Evolutionary conservation across 495 filamentous ascomycete species (phyloP).

Genomic region (Aspergillus heteromorphus): DNA sequence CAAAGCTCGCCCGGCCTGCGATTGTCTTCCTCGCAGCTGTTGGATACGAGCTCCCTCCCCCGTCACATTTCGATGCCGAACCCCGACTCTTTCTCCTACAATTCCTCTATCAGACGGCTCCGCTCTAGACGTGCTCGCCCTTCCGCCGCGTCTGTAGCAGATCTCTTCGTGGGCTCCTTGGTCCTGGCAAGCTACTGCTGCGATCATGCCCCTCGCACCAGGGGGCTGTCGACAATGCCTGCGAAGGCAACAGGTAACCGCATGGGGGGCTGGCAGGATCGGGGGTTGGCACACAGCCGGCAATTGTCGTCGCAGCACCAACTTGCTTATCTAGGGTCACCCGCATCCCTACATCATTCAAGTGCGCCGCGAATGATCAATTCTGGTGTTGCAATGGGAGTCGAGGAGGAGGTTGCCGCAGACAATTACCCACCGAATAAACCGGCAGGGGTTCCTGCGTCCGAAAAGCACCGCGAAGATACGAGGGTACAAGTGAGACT

Average conservation of each 20-base stretch:
- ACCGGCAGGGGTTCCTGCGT: background rate
- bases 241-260: constrained; percentile 9
- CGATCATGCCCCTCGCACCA: constrained; percentile 43
- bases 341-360: constrained; percentile 14
- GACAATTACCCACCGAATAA: constrained; percentile 1
- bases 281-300: constrained; percentile 9
- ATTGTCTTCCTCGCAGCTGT: constrained; percentile 41
- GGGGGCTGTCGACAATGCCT: constrained; percentile 26
- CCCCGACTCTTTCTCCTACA: constrained; percentile 21
- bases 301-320: constrained; percentile 15
- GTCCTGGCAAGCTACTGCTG: constrained; percentile 58
- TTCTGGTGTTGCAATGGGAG: constrained; percentile 20
- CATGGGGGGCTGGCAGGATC: constrained; percentile 15
- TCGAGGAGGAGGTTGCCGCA: constrained; percentile 13
- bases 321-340: constrained; percentile 18
- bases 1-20: constrained; percentile 49
- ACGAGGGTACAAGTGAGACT: background rate
- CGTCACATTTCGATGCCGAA: constrained; percentile 29
- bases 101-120: constrained; percentile 31
- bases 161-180: constrained; percentile 59
- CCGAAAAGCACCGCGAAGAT: background rate
- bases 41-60: constrained; percentile 34
- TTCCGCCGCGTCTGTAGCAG: constrained; percentile 38
- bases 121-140: constrained; percentile 38
- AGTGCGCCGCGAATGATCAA: constrained; percentile 29